phyloP scores from a whole-genome alignment of 1,139 yeast genomes.

The Hemisphaericaspora xylofermentans region DNA sequence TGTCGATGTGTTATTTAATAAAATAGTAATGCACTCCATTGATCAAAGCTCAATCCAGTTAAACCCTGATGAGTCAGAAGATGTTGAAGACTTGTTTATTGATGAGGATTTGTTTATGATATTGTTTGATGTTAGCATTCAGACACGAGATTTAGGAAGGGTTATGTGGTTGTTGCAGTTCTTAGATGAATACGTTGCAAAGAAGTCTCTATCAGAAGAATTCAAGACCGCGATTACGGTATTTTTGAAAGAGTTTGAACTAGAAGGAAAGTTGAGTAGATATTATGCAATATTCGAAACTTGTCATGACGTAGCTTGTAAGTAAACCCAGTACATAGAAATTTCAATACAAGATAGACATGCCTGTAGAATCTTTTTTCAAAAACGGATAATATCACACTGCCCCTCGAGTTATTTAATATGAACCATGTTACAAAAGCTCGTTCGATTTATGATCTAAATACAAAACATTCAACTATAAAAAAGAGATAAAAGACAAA shows the following conservation, averaged over 20 bases:
- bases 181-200: constrained; percentile 28
- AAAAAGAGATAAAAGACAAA: background rate
- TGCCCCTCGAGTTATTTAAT: too few species aligned
- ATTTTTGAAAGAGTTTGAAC: constrained; percentile 20
- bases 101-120: constrained; percentile 26
- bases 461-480: background rate
- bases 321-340: background rate
- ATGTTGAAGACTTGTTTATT: constrained; percentile 19
- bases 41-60: constrained; percentile 14
- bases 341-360: too few species aligned
- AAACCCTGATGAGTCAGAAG: constrained; percentile 7
- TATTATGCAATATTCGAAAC: constrained; percentile 17
- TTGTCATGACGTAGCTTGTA: background rate
- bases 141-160: constrained; percentile 32
- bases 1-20: constrained; percentile 36
- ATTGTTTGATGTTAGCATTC: constrained; percentile 25
- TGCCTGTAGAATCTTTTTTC: too few species aligned
- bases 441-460: background rate
- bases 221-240: constrained; percentile 17
- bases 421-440: background rate
- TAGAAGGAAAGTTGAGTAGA: constrained; percentile 27
- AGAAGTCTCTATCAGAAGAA: constrained; percentile 1
- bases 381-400: too few species aligned
- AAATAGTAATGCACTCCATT: constrained; percentile 31
- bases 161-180: constrained; percentile 42